Evolutionary conservation across 805 yeast genomes (phyloP), one percentile per base, ranked within the genome.

Genomic region (Kluyveromyces lactis): DNA sequence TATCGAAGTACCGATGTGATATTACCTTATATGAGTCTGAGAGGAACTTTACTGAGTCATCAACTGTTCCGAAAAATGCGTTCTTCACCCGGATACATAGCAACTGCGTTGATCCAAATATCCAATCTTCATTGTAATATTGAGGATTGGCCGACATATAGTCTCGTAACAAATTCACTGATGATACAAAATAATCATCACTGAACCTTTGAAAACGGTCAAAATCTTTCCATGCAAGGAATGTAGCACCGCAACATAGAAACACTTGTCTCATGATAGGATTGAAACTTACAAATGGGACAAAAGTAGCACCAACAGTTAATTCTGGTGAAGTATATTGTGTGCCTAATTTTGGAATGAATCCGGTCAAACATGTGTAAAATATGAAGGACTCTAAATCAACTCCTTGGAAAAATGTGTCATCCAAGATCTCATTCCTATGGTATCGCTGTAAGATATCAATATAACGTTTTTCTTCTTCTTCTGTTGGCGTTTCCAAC

Each of bases 191-290:
- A 26, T 55, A 62, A 18, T 46, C 44, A 8, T 49, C 42, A 3
- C 59, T 47, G 6, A 57, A 23, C 11, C 45, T 34, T 12, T 52
- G 39, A 42, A 63, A 45, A 10, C 39, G 39, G 3, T 52, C 57
- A 1, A 53, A 51, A 17, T 56, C 52, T 11, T 53, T 50, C 52
- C 63, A 63, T 4, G 63, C 60, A 10, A 67, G 41, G 43, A 51
- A 66, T 0, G 71, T 48, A 3, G 68, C 66, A 7, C 72, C 73
- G 50, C 72, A 67, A 9, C 69, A 64, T 35, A 54, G 49, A 15
- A 67, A 67, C 2, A 68, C 55, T n/a, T 51, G 52, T 37, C 55
- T 50, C 32, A 67, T 42, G 4, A 60, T 47, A 3, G 49, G 41
- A 33, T 64, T 65, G 10, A 45, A 43, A 3, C 55, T 40, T 6